Conservation (phyloP, 176 grass and related monocot species). For the Bothriochloa decipiens region DNA sequence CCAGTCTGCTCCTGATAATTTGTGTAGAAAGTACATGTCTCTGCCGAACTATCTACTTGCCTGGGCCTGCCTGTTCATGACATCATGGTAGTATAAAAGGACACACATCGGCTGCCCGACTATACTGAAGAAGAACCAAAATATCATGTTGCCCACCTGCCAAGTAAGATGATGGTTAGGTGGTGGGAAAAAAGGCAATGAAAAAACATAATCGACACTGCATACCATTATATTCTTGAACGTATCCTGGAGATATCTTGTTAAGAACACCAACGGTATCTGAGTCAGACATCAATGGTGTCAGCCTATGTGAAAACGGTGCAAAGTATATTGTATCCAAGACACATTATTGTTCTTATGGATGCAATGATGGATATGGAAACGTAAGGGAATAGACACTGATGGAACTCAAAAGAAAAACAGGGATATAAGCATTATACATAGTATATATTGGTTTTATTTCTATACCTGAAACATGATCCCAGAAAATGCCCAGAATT, state of each 20-base stretch:
- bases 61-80: constrained; percentile 84
- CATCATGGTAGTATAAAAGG: constrained; percentile 95
- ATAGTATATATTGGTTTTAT: background rate
- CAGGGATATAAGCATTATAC: background rate
- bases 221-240: constrained; percentile 86
- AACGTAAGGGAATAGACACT: background rate
- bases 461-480: constrained; percentile 85
- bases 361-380: background rate
- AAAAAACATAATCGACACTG: background rate
- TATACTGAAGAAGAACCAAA: constrained; percentile 99
- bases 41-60: constrained; percentile 42
- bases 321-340: background rate
- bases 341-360: background rate
- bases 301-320: background rate
- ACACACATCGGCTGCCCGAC: constrained; percentile 93
- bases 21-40: background rate
- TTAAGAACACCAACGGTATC: constrained; percentile 89
- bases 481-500: constrained; percentile 94
- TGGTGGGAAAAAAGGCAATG: background rate
- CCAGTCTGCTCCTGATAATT: constrained; percentile 16
- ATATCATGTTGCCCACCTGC: constrained; percentile 98
- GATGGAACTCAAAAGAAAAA: background rate
- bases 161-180: constrained; percentile 6
- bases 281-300: constrained; percentile 44
- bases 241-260: constrained; percentile 82